A percentile compares a stretch with the other conserved stretches of the same genome.
phyloP scores from a whole-genome alignment of 148 eudicot genomes.

The Vaccinium corymbosum region DNA sequence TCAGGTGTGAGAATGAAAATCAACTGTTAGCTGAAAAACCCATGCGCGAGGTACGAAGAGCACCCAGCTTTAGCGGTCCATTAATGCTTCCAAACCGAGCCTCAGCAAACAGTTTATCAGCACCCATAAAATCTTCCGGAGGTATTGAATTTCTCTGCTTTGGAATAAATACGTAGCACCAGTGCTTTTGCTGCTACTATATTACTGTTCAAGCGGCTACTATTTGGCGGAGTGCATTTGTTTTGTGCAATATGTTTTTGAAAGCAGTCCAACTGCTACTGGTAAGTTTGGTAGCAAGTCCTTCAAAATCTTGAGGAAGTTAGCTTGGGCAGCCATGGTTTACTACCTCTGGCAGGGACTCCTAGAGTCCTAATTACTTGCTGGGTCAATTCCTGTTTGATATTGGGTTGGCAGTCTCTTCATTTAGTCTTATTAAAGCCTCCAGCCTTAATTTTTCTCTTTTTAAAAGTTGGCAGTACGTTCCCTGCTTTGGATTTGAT shows the following conservation, averaged over 20 bases:
- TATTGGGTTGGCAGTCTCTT: neutral
- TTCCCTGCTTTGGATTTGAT: neutral
- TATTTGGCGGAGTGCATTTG: neutral
- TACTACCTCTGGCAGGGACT: neutral
- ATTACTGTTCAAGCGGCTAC: neutral
- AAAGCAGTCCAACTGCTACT: neutral
- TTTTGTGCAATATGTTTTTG: slow-evolving; percentile 5
- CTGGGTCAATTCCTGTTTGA: neutral
- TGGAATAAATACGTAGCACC: neutral
- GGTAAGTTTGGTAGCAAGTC: neutral
- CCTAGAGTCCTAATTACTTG: neutral
- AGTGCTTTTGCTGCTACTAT: neutral
- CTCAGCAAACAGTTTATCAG: slow-evolving; percentile 95
- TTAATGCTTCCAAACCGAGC: slow-evolving; percentile 85
- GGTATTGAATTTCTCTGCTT: slow-evolving; percentile 37
- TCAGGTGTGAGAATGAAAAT: slow-evolving; percentile 69
- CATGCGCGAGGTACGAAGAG: slow-evolving; percentile 50
- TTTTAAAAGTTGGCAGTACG: neutral
- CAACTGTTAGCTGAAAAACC: slow-evolving; percentile 43
- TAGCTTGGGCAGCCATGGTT: neutral
- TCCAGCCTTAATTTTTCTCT: neutral
- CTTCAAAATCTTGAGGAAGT: neutral
- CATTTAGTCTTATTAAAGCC: neutral
- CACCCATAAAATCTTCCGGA: slow-evolving; percentile 90
- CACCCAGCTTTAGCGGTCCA: slow-evolving; percentile 93